Evolutionary conservation across 1,284 basidiomycete species (phyloP).

Genomic region (Apiotrichum brassicae): DNA sequence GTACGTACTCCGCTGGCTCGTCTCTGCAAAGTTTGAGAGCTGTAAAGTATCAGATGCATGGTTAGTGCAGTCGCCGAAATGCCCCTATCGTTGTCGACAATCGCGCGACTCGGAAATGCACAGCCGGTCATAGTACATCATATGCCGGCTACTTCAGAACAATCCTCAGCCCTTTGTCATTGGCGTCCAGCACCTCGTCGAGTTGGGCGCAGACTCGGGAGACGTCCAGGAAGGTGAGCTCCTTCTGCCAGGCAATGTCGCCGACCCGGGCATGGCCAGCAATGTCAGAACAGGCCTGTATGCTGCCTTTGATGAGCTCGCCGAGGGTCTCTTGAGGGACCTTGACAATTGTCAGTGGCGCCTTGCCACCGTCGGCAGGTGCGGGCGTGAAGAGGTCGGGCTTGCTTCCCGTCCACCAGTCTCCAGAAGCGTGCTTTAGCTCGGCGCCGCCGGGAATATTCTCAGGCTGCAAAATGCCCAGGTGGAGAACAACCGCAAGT

Average conservation of each 20-base stretch:
- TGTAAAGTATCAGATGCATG: too few relatives aligned
- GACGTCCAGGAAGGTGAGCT: conserved; percentile 7
- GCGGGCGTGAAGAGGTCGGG: conserved; percentile 4
- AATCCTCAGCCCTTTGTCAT: conserved; percentile 6
- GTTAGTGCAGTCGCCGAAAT: too few relatives aligned
- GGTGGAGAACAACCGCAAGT: conserved; percentile 17
- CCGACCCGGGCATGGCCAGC: conserved; percentile 3
- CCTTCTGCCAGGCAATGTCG: conserved; percentile 1
- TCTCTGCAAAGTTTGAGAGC: too few relatives aligned
- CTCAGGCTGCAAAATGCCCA: conserved; percentile 17
- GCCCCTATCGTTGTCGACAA: too few relatives aligned
- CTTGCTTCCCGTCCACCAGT: conserved; percentile 14
- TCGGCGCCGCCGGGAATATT: not conserved
- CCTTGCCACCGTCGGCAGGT: not conserved
- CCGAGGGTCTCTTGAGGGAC: not conserved
- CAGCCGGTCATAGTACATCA: too few relatives aligned
- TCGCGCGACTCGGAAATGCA: too few relatives aligned
- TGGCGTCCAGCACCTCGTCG: conserved; percentile 7
- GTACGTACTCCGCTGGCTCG: too few relatives aligned
- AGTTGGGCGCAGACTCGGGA: conserved; percentile 7
- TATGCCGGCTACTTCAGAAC: conserved; percentile 4
- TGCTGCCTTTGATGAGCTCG: conserved; percentile 6
- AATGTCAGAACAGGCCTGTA: conserved; percentile 15
- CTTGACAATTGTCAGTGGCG: conserved; percentile 5
- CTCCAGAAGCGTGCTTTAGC: conserved; percentile 5